phyloP scores from a whole-genome alignment of 2,329 filamentous ascomycete genomes.

The Nemania serpens region DNA sequence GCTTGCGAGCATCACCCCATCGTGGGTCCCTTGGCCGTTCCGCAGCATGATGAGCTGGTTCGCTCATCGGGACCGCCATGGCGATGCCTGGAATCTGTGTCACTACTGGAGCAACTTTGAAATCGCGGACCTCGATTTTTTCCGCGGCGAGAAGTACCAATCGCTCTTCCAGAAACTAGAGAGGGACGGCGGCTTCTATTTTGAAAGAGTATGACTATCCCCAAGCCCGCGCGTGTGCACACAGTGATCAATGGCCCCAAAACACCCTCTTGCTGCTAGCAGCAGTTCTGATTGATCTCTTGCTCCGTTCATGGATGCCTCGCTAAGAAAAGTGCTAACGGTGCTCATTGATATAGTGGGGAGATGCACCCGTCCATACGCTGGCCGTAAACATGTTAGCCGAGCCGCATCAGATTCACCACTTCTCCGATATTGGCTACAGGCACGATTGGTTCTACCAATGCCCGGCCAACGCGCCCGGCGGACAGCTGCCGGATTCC shows the following conservation, averaged over 20 bases:
- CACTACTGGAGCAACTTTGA: constrained; percentile 56
- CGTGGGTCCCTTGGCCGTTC: constrained; percentile 49
- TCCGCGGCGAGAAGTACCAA: constrained; percentile 47
- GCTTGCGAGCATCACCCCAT: constrained; percentile 46
- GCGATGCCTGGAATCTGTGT: constrained; percentile 50
- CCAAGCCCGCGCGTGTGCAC: not conserved
- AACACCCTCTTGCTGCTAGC: not conserved
- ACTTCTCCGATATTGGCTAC: constrained; percentile 51
- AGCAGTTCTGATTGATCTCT: not conserved
- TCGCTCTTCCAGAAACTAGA: constrained; percentile 48
- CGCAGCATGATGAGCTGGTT: constrained; percentile 44
- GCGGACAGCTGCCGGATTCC: constrained; percentile 44
- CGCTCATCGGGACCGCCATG: constrained; percentile 45
- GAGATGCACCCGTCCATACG: constrained; percentile 51
- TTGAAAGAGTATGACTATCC: constrained; percentile 44
- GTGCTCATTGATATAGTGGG: constrained; percentile 42
- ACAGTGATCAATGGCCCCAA: not conserved
- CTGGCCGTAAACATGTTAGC: constrained; percentile 50
- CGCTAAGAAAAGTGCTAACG: constrained; percentile 4
- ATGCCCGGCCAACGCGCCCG: constrained; percentile 45
- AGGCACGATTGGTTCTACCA: constrained; percentile 45
- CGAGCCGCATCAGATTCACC: constrained; percentile 48
- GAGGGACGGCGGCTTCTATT: constrained; percentile 49
- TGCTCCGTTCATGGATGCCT: not conserved
- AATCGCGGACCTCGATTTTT: constrained; percentile 52